Conservation (phyloP, 2,329 filamentous ascomycete species). For the Colletotrichum theobromicola region DNA sequence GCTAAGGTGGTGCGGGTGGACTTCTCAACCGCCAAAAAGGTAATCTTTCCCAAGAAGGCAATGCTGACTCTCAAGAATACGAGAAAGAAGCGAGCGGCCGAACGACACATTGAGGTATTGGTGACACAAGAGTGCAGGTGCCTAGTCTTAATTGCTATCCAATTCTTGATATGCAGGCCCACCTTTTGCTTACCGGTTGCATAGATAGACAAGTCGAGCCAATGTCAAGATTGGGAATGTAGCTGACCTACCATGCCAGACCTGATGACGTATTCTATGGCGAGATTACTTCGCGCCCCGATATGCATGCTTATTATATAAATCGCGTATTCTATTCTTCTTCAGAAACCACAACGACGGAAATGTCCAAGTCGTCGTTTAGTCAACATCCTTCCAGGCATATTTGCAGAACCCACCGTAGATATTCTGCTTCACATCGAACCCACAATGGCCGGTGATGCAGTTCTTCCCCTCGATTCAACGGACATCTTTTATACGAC, state of each 20-base stretch:
- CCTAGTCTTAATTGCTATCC: background rate
- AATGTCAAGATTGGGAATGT: background rate
- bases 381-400: background rate
- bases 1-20: too few species aligned
- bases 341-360: fast-evolving
- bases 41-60: background rate
- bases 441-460: background rate
- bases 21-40: background rate
- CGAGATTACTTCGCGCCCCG: fast-evolving
- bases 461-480: background rate
- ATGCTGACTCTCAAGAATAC: background rate
- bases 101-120: background rate
- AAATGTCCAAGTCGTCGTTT: background rate
- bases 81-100: background rate
- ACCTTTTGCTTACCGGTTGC: background rate
- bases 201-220: background rate
- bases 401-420: background rate
- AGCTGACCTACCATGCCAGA: background rate
- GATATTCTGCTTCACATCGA: background rate
- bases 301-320: background rate
- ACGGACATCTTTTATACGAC: background rate
- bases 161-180: background rate
- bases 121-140: background rate
- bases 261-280: background rate
- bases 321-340: fast-evolving